phyloP scores from a whole-genome alignment of 108 stramenopile species.

The Chaetoceros muelleri region DNA sequence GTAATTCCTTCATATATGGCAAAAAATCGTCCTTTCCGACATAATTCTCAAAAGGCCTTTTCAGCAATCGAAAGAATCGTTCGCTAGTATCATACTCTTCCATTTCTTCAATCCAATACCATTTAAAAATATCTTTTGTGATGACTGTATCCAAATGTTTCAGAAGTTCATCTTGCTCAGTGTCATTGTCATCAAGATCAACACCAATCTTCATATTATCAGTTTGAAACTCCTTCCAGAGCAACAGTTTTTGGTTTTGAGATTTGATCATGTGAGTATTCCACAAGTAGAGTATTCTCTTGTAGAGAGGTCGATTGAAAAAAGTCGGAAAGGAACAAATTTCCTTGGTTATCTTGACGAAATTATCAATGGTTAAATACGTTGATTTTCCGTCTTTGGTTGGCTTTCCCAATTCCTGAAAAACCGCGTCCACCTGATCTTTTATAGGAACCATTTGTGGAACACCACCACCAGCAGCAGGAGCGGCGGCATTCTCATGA shows the following conservation, averaged over 20 bases:
- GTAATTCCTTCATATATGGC: conserved; percentile 85
- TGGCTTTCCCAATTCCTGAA: conserved; percentile 20
- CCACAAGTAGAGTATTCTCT: conserved; percentile 66
- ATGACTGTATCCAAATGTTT: conserved; percentile 20
- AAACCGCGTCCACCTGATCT: conserved; percentile 12
- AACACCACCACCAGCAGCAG: conserved; percentile 2
- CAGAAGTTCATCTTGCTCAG: not conserved
- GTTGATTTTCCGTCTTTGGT: not conserved
- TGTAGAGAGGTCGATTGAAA: conserved; percentile 83
- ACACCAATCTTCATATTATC: not conserved
- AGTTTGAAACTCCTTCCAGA: not conserved
- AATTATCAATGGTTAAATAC: conserved; percentile 48
- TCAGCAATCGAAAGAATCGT: conserved; percentile 87
- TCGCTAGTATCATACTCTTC: conserved; percentile 85
- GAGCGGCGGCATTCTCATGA: conserved; percentile 2
- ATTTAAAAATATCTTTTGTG: conserved; percentile 49
- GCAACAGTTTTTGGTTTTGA: not conserved
- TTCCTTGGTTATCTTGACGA: conserved; percentile 88
- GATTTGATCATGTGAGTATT: conserved; percentile 11
- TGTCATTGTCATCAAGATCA: not conserved
- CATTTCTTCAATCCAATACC: conserved; percentile 85
- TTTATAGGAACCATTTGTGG: conserved; percentile 1
- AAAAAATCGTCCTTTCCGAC: conserved; percentile 88
- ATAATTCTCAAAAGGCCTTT: conserved; percentile 61
- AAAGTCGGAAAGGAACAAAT: conserved; percentile 87